Base-by-base conservation (phyloP, 345 rosid genomes). In the Linum usitatissimum region DNA sequence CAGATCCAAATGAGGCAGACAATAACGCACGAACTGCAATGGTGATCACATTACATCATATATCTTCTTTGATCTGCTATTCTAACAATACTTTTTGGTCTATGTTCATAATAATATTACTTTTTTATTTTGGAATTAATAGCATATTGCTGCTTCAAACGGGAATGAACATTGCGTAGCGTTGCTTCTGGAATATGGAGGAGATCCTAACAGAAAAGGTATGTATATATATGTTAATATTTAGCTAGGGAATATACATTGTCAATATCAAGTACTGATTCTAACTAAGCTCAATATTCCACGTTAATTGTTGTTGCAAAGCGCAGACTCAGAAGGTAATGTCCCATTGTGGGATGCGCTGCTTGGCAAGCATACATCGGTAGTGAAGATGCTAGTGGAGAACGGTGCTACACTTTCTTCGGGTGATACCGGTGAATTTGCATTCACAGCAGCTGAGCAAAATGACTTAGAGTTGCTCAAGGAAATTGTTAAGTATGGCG, bases 271-370 rank as follows among this genome's bases (percentile, higher is more conserved):
- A n/a, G n/a, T n/a, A n/a, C n/a, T n/a, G n/a, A n/a, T n/a, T n/a
- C n/a, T n/a, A n/a, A n/a, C n/a, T n/a, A n/a, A n/a, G n/a, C n/a
- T n/a, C 9, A 4, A 9, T 17, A 1, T 23, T 19, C 12, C 66
- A 69, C 87, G n/a, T n/a, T n/a, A n/a, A n/a, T n/a, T n/a, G n/a
- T n/a, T n/a, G n/a, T n/a, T n/a, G n/a, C n/a, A n/a, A n/a, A n/a
- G n/a, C n/a, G n/a, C n/a, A 91, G 98, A 91, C 76, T 71, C 80
- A 1, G 92, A 88, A 77, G 95, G 96, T 53, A 88, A 64, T 57
- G 83, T 91, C 21, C 87, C 98, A 0, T 68, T 91, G 40, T 91
- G 95, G 98, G 96, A 88, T 73, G 96, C 98, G 63, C 71, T 91
- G 57, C 36, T 66, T 61, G 92, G 90, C 58, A 67, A 76, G 63